Evolutionary conservation across 2,329 filamentous ascomycete species (phyloP), one percentile per base, ranked within the genome.

Genomic region (Aureobasidium leucospermi): DNA sequence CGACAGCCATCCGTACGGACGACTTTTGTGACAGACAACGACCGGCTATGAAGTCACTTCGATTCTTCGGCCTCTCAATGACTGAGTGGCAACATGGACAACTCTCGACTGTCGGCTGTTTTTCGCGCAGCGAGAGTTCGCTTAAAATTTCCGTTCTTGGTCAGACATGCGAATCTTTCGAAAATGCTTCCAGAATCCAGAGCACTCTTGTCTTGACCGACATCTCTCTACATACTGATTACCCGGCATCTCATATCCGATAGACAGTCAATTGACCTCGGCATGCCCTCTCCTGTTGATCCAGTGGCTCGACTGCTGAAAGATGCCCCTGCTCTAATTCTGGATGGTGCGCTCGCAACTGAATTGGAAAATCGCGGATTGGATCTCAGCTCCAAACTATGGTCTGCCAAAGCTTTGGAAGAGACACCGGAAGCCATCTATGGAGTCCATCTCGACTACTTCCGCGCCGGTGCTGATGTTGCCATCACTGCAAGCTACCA

Each of bases 401-500:
- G 77, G 77, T 78, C 76, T 23, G 77, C 74, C 23, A 71, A 73
- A 47, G 66, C 75, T 7, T 71, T 79, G 2, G 63, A 68, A 42
- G 67, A 73, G 31, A 64, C 73, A n/a, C 74, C 77, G 0, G 63
- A 68, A 2, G 68, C 73, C 55, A 78, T 79, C 49, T 67, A 72
- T 51, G 63, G 70, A 63, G 72, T 78, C 5, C 77, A 79, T 64
- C 63, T 72, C 19, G 72, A 76, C 62, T 79, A 78, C 66, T 79
- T 69, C 65, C 63, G 66, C 6, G 70, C 75, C 10, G 76, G 77
- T 38, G 76, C 77, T n/a, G 69, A 76, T 53, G 67, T 79, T 31
- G 76, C 74, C 10, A 79, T 76, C 64, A 79, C 77, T 34, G 71
- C 76, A 5, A 76, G 72, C 13, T 79, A 79, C 62, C 77, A 79